Conservation (phyloP, 2,329 filamentous ascomycete genomes). For the Calonectria pseudoturangicola region DNA sequence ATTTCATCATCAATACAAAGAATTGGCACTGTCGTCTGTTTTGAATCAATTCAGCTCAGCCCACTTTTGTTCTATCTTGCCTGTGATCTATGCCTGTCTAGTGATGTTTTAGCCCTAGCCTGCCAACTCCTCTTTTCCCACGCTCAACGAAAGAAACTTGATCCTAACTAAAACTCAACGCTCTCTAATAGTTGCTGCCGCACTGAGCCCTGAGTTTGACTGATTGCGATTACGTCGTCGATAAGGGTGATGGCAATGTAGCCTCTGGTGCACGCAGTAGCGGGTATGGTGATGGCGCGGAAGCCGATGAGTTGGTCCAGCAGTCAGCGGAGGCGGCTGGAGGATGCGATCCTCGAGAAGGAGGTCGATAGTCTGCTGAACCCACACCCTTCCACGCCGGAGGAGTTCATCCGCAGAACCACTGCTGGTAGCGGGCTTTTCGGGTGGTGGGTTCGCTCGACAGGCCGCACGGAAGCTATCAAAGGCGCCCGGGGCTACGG, state of each 20-base stretch:
- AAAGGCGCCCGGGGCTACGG: slow-evolving; percentile 45
- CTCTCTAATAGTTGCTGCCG: slow-evolving; percentile 16
- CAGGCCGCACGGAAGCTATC: slow-evolving; percentile 44
- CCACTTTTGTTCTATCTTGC: neutral
- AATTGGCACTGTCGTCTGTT: slow-evolving; percentile 8
- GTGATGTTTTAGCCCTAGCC: neutral
- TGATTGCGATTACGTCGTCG: slow-evolving; percentile 40
- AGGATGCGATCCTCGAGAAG: slow-evolving; percentile 45
- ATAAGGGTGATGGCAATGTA: slow-evolving; percentile 50
- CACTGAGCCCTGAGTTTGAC: neutral
- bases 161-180: neutral
- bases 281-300: slow-evolving; percentile 50
- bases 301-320: slow-evolving; percentile 30
- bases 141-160: neutral
- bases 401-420: slow-evolving; percentile 23
- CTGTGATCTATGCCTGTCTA: neutral
- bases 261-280: slow-evolving; percentile 47
- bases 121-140: too few species aligned
- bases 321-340: slow-evolving; percentile 36
- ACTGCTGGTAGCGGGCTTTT: slow-evolving; percentile 10
- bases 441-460: slow-evolving; percentile 28
- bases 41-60: neutral
- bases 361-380: slow-evolving; percentile 29
- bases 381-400: slow-evolving; percentile 41
- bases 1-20: slow-evolving; percentile 28